A percentile compares a stretch with the other conserved stretches of the same genome.
phyloP scores from a whole-genome alignment of 495 filamentous ascomycete genomes.

The Penicillium egyptiacum region DNA sequence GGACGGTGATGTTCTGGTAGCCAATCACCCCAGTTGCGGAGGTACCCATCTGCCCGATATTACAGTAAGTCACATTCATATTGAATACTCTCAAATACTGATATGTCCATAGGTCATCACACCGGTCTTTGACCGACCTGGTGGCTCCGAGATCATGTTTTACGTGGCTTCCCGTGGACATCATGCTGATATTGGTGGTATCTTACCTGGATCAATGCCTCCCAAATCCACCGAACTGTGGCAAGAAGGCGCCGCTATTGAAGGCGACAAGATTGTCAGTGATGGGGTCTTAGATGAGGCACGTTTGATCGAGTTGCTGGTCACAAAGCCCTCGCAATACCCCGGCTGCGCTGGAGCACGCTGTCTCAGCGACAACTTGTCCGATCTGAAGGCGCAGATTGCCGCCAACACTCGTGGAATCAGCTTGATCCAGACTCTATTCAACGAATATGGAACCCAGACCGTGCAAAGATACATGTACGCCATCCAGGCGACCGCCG shows the following conservation, averaged over 20 bases:
- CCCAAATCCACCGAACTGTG: conserved; percentile 89
- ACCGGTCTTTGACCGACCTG: conserved; percentile 70
- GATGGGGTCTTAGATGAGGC: conserved; percentile 88
- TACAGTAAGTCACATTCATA: conserved; percentile 56
- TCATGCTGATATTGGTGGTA: conserved; percentile 96
- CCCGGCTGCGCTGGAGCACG: conserved; percentile 87
- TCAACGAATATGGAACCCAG: conserved; percentile 84
- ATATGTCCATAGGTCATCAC: conserved; percentile 55
- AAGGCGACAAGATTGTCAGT: conserved; percentile 89
- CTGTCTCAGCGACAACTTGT: conserved; percentile 90
- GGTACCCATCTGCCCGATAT: conserved; percentile 90
- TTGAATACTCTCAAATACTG: background rate
- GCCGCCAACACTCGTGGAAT: conserved; percentile 97
- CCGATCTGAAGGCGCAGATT: conserved; percentile 93
- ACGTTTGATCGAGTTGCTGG: conserved; percentile 78
- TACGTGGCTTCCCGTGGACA: conserved; percentile 95
- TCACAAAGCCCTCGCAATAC: conserved; percentile 79
- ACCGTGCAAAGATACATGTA: conserved; percentile 97
- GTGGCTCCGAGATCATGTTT: conserved; percentile 85
- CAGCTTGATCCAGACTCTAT: conserved; percentile 78
- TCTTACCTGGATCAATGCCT: conserved; percentile 94
- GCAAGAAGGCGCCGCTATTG: conserved; percentile 93
- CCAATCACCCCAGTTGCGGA: conserved; percentile 93
- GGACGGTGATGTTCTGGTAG: conserved; percentile 89
- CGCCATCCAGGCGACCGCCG: conserved; percentile 89